A percentile compares a stretch with the other conserved stretches of the same genome.
Evolutionary conservation across 2,329 filamentous ascomycete genomes (phyloP).

Genomic region (Penicillium sp.): DNA sequence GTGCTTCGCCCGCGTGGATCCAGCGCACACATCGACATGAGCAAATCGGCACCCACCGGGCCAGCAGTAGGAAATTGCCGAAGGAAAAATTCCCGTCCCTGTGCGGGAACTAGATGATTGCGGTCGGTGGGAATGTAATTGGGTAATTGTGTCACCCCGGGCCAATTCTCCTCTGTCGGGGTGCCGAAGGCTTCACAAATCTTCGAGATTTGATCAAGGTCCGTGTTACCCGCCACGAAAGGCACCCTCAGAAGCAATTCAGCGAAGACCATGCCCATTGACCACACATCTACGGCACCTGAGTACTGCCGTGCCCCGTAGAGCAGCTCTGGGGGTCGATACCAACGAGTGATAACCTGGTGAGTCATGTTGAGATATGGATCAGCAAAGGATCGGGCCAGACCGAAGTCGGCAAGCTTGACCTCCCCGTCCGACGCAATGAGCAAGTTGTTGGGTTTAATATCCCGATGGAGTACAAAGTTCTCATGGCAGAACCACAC

Average conservation of each 20-base stretch:
- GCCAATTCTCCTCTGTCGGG: conserved; percentile 92
- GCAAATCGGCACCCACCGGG: conserved; percentile 76
- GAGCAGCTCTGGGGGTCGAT: conserved; percentile 87
- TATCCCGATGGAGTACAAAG: conserved; percentile 91
- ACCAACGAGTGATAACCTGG: conserved; percentile 96
- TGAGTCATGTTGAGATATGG: conserved; percentile 85
- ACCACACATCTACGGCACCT: conserved; percentile 91
- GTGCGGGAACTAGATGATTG: conserved; percentile 55
- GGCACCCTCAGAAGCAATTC: conserved; percentile 81
- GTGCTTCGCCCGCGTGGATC: conserved; percentile 84
- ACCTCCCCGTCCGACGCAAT: conserved; percentile 90
- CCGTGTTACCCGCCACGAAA: conserved; percentile 78
- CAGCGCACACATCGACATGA: conserved; percentile 79
- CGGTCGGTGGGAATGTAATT: conserved; percentile 72
- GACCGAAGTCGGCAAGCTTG: conserved; percentile 96
- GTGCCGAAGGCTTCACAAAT: conserved; percentile 85
- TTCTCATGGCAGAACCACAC: conserved; percentile 98
- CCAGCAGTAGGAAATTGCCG: conserved; percentile 77
- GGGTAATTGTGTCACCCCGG: conserved; percentile 76
- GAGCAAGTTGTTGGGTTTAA: conserved; percentile 97
- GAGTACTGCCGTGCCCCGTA: conserved; percentile 88
- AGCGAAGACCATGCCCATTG: conserved; percentile 85
- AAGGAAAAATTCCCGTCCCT: conserved; percentile 69
- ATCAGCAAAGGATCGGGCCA: conserved; percentile 85
- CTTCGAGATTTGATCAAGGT: conserved; percentile 79